A percentile compares a stretch with the other conserved stretches of the same genome.
These are phyloP conservation scores for Ceratobasidium sp. DNA, from an alignment of 1,284 basidiomycete species.

Conservation along the genomic window DNA sequence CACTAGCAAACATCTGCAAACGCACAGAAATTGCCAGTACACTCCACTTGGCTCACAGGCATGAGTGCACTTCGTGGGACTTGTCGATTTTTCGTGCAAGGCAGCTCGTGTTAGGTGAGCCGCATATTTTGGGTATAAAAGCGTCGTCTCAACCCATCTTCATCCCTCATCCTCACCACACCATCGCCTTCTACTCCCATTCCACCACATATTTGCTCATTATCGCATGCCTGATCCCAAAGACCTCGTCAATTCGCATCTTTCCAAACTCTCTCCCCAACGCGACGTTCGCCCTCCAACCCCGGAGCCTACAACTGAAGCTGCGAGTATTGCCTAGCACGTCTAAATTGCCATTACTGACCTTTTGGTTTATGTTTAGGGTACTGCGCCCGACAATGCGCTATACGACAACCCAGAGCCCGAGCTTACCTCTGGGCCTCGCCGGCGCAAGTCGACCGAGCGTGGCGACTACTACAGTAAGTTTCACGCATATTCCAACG, in stretches of 20 bases:
- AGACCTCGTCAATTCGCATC: not conserved
- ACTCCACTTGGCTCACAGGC: no score
- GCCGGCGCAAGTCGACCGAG: not conserved
- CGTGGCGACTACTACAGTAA: not conserved
- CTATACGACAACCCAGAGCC: not conserved
- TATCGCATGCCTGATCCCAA: not conserved
- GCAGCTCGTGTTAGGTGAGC: no score
- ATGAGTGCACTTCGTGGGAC: no score
- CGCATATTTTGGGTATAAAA: no score
- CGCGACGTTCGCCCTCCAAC: conserved; percentile 10
- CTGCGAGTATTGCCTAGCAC: not conserved
- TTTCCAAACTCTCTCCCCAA: not conserved
- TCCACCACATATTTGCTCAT: not conserved
- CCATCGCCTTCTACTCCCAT: no score
- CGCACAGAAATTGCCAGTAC: no score
- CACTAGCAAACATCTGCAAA: no score
- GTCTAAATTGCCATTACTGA: no score
- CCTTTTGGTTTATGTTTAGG: no score
- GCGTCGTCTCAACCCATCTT: no score
- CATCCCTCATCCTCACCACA: no score
- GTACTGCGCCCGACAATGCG: not conserved
- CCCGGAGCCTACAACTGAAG: not conserved
- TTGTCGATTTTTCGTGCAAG: no score
- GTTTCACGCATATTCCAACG: not conserved
- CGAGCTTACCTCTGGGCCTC: not conserved